These are phyloP conservation scores for Sugiyamaella mastotermitis DNA, from an alignment of 805 yeast species.

Conservation along the genomic window DNA sequence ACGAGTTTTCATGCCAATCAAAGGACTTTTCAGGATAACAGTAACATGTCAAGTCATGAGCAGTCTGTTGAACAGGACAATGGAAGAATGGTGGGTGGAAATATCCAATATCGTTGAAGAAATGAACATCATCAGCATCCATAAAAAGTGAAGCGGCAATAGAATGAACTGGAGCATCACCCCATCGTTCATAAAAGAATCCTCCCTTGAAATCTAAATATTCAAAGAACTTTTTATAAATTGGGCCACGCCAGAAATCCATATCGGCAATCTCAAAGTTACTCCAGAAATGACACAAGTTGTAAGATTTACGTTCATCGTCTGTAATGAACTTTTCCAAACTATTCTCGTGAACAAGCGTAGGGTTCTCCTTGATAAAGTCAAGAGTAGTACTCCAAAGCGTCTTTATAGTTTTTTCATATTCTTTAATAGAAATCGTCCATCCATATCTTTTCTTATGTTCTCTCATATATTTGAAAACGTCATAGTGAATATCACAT, in stretches of 20 bases:
- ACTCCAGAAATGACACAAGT: constrained; percentile 79
- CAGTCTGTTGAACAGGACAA: constrained; percentile 59
- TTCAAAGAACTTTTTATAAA: constrained; percentile 56
- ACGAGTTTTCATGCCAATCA: constrained; percentile 32
- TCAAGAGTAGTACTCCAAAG: constrained; percentile 54
- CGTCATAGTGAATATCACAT: constrained; percentile 60
- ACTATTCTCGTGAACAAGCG: constrained; percentile 54
- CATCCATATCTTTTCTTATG: constrained; percentile 60
- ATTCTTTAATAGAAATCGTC: constrained; percentile 60
- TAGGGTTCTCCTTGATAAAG: constrained; percentile 40
- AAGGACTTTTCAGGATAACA: constrained; percentile 34
- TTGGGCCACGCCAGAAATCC: constrained; percentile 55
- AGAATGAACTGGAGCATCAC: constrained; percentile 89
- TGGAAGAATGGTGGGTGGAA: constrained; percentile 55
- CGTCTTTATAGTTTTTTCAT: constrained; percentile 51
- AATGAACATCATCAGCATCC: constrained; percentile 53
- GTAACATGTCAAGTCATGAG: constrained; percentile 46
- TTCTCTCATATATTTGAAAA: constrained; percentile 52
- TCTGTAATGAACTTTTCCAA: constrained; percentile 59
- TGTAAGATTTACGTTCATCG: constrained; percentile 55
- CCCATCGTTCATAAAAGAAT: constrained; percentile 85
- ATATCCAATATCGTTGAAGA: constrained; percentile 72
- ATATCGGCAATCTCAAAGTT: constrained; percentile 72
- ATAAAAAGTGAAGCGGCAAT: constrained; percentile 62
- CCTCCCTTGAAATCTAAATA: constrained; percentile 66